Evolutionary conservation across 768 basidiomycete genomes (phyloP).

Genomic region (Pholiota conissans): DNA sequence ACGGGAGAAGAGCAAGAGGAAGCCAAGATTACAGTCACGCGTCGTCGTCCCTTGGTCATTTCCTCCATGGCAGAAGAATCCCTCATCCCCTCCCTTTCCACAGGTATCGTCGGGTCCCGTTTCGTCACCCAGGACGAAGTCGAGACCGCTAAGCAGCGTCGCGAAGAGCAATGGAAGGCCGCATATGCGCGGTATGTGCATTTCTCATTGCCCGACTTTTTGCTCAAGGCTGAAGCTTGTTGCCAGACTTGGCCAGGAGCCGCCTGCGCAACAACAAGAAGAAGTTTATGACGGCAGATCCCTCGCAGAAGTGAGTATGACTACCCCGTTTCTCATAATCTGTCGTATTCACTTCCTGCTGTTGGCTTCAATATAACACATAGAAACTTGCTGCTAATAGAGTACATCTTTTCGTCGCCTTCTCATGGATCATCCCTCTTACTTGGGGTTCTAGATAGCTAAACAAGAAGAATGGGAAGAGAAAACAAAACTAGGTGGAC

Average conservation of each 20-base stretch:
- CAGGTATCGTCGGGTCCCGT: slow-evolving; percentile 76
- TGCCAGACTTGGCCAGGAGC: slow-evolving; percentile 77
- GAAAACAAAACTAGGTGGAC: slow-evolving; percentile 69
- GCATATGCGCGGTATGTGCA: slow-evolving; percentile 72
- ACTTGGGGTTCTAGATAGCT: slow-evolving; percentile 55
- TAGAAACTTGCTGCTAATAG: slow-evolving; percentile 91
- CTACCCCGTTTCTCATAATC: slow-evolving; percentile 14
- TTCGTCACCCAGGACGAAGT: slow-evolving; percentile 82
- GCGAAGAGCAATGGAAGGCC: slow-evolving; percentile 88
- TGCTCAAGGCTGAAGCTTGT: slow-evolving; percentile 7
- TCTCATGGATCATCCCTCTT: slow-evolving; percentile 4
- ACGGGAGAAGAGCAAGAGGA: too few relatives aligned
- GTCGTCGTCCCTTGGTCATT: slow-evolving; percentile 11
- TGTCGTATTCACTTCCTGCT: slow-evolving; percentile 46
- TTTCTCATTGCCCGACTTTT: background rate
- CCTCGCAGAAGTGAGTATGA: slow-evolving; percentile 75
- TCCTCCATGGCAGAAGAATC: slow-evolving; percentile 53
- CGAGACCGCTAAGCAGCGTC: slow-evolving; percentile 65
- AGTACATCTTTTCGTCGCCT: slow-evolving; percentile 15
- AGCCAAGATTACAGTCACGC: slow-evolving; percentile 10
- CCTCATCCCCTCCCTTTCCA: slow-evolving; percentile 68
- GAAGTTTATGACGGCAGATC: slow-evolving; percentile 84
- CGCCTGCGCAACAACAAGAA: slow-evolving; percentile 73
- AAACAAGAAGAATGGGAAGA: slow-evolving; percentile 96
- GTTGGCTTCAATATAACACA: slow-evolving; percentile 40